These are phyloP conservation scores for Cytospora paraplurivora DNA, from an alignment of 2,329 filamentous ascomycete genomes.

Conservation along the genomic window DNA sequence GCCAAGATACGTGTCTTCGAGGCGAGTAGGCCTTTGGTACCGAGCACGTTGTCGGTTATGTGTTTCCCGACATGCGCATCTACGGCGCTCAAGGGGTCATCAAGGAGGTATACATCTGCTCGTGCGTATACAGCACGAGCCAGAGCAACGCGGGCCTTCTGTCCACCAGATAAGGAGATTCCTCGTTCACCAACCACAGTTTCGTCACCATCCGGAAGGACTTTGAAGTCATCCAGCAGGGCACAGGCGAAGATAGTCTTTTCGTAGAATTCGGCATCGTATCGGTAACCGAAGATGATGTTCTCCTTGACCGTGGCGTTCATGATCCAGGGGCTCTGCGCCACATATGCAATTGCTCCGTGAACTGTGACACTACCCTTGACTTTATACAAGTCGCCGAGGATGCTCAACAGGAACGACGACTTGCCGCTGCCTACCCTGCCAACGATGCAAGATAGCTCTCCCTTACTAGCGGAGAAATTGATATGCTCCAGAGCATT, in stretches of 20 bases:
- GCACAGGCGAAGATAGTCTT: conserved; percentile 91
- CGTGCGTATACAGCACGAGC: conserved; percentile 94
- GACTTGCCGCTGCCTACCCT: conserved; percentile 96
- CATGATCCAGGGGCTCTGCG: conserved; percentile 94
- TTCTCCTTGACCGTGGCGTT: conserved; percentile 98
- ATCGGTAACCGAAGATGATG: conserved; percentile 93
- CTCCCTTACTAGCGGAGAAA: conserved; percentile 87
- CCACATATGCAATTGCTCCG: conserved; percentile 85
- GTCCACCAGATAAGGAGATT: conserved; percentile 92
- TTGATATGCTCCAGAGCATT: conserved; percentile 79
- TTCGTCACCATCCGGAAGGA: conserved; percentile 91
- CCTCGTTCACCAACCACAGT: conserved; percentile 96
- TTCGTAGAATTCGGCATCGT: conserved; percentile 92
- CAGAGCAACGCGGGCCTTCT: conserved; percentile 90
- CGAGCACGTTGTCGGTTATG: conserved; percentile 91
- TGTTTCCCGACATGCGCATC: conserved; percentile 96
- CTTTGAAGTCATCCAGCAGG: conserved; percentile 84
- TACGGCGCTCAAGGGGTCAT: conserved; percentile 95
- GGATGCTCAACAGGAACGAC: conserved; percentile 81
- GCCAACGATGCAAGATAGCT: conserved; percentile 89
- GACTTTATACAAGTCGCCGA: conserved; percentile 90
- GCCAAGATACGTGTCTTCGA: conserved; percentile 90
- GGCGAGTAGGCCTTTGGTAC: conserved; percentile 76
- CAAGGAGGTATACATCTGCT: conserved; percentile 93
- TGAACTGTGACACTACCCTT: conserved; percentile 81